Evolutionary conservation across 306 rosid genomes (phyloP).

Genomic region (Prinsepia uniflora): DNA sequence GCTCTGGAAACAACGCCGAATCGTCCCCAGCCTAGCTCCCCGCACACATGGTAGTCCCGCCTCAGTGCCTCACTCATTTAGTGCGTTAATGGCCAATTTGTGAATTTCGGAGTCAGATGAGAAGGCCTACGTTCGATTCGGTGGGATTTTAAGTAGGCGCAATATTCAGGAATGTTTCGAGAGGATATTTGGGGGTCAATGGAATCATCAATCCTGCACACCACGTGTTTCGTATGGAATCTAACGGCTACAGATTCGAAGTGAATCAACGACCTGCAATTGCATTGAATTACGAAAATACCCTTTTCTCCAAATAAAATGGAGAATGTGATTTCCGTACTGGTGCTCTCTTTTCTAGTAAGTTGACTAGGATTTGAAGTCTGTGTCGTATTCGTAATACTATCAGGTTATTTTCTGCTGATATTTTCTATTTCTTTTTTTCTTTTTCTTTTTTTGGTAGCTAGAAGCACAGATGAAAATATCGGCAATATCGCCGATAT

Average conservation of each 20-base stretch:
- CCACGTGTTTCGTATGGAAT: slow-evolving; percentile 21
- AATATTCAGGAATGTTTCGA: neutral
- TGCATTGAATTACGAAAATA: slow-evolving; percentile 7
- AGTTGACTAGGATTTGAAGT: neutral
- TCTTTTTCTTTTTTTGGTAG: no score
- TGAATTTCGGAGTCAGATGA: neutral
- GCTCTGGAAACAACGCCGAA: slow-evolving; percentile 63
- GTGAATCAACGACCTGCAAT: neutral
- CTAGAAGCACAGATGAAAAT: no score
- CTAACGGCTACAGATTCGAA: slow-evolving; percentile 7
- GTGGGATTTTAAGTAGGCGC: neutral
- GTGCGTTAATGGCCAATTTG: neutral
- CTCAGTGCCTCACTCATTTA: slow-evolving; percentile 46
- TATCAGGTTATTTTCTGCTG: neutral
- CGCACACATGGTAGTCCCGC: slow-evolving; percentile 41
- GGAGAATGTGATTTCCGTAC: slow-evolving; percentile 14
- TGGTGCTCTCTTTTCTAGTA: neutral
- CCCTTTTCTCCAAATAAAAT: neutral
- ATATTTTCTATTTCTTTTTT: neutral
- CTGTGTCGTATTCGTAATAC: neutral
- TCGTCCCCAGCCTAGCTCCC: slow-evolving; percentile 65
- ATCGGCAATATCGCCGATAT: no score
- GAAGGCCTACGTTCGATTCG: no score
- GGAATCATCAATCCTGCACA: neutral
- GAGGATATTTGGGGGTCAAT: slow-evolving; percentile 29